Evolutionary conservation across 257 asterid genomes (phyloP).

Genomic region (Fraxinus pennsylvanica): DNA sequence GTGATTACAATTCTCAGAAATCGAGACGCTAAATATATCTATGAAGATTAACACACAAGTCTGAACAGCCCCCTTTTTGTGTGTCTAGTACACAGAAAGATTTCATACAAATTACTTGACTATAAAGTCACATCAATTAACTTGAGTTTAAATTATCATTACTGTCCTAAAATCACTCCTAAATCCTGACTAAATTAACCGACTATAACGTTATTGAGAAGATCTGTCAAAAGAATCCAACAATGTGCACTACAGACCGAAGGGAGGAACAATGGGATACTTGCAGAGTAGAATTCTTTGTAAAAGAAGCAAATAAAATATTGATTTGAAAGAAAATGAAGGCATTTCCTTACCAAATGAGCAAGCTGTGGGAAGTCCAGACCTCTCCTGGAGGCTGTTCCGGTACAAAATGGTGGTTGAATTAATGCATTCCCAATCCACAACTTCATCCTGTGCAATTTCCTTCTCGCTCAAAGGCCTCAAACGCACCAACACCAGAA

Average conservation of each 20-base stretch:
- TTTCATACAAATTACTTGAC: background rate
- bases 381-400: slow-evolving; percentile 95
- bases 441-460: slow-evolving; percentile 71
- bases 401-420: slow-evolving; percentile 86
- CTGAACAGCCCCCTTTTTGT: background rate
- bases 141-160: slow-evolving; percentile 9
- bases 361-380: slow-evolving; percentile 89
- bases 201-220: slow-evolving; percentile 1
- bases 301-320: background rate
- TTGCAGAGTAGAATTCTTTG: background rate
- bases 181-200: background rate
- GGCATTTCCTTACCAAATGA: slow-evolving; percentile 67
- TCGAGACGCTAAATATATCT: background rate
- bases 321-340: slow-evolving; percentile 13
- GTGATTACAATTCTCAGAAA: background rate
- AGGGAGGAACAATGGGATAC: slow-evolving; percentile 2
- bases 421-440: slow-evolving; percentile 98
- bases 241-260: background rate
- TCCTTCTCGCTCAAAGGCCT: slow-evolving; percentile 98
- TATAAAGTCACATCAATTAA: background rate
- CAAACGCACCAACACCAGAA: slow-evolving; percentile 86
- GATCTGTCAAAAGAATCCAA: slow-evolving; percentile 14
- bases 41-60: background rate
- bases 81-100: background rate
- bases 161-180: slow-evolving; percentile 2